Conservation (phyloP, 352 stramenopile species). For the Blastocystis sp. region DNA sequence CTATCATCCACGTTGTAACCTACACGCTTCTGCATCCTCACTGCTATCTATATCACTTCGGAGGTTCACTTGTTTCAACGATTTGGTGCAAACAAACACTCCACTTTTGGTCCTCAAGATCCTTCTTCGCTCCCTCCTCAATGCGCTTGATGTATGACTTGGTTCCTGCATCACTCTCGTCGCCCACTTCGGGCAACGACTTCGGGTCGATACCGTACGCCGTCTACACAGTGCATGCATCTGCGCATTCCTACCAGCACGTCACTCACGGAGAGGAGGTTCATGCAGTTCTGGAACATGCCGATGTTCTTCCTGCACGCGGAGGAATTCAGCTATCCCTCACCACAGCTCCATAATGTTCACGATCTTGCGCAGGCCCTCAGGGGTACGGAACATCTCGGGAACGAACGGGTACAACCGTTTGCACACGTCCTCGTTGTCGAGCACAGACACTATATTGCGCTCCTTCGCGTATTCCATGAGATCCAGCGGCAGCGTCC, state of each 20-base stretch:
- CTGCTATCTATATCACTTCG: not conserved
- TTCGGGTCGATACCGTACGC: constrained; percentile 22
- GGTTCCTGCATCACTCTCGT: not conserved
- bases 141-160: constrained; percentile 44
- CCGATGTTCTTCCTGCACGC: constrained; percentile 41
- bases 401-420: constrained; percentile 51
- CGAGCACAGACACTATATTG: constrained; percentile 16
- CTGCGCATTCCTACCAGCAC: not conserved
- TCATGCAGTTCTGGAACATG: constrained; percentile 50
- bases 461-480: constrained; percentile 6
- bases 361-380: constrained; percentile 13
- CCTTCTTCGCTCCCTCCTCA: constrained; percentile 44
- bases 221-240: not conserved
- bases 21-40: not conserved
- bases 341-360: not conserved
- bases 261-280: not conserved
- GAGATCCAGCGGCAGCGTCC: not conserved
- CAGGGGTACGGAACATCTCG: not conserved
- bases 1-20: too few relatives aligned
- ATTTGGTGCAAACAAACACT: constrained; percentile 56
- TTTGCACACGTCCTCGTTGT: constrained; percentile 57
- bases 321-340: not conserved
- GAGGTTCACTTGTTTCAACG: too few relatives aligned
- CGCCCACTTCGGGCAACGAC: not conserved
- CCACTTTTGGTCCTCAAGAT: constrained; percentile 38